A percentile compares a stretch with the other conserved stretches of the same genome.
These are phyloP conservation scores for Naganishia sp. DNA, from an alignment of 1,284 basidiomycete species.

Conservation along the genomic window DNA sequence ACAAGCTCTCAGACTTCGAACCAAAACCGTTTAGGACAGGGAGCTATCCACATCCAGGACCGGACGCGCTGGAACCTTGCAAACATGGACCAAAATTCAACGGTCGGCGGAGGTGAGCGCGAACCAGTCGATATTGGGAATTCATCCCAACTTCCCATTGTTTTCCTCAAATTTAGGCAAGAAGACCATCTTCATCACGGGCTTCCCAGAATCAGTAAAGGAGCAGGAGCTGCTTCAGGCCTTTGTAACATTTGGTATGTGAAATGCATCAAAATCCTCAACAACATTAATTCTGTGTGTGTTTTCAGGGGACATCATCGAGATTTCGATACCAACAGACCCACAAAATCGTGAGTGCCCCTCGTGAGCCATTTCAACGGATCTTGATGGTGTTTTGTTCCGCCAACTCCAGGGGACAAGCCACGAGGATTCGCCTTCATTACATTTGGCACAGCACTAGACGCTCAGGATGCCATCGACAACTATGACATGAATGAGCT, in stretches of 20 bases:
- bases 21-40: not conserved
- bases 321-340: slow-evolving; percentile 50
- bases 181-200: slow-evolving; percentile 51
- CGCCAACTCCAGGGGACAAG: slow-evolving; percentile 23
- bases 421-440: slow-evolving; percentile 51
- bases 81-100: slow-evolving; percentile 14
- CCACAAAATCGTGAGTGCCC: slow-evolving; percentile 44
- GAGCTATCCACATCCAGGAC: not conserved
- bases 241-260: slow-evolving; percentile 52
- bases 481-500: slow-evolving; percentile 55
- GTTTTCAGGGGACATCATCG: slow-evolving; percentile 50
- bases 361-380: not conserved
- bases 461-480: slow-evolving; percentile 55
- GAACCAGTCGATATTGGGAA: not conserved
- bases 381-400: not conserved
- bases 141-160: not conserved
- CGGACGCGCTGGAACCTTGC: not conserved
- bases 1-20: not conserved
- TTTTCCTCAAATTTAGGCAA: slow-evolving; percentile 29
- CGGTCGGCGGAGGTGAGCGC: slow-evolving; percentile 3
- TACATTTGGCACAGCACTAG: slow-evolving; percentile 48
- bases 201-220: slow-evolving; percentile 45
- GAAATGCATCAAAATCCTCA: no score
- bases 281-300: not conserved
- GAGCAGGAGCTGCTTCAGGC: slow-evolving; percentile 51